phyloP scores from a whole-genome alignment of 305 asterid species.

The Fraxinus nigra region DNA sequence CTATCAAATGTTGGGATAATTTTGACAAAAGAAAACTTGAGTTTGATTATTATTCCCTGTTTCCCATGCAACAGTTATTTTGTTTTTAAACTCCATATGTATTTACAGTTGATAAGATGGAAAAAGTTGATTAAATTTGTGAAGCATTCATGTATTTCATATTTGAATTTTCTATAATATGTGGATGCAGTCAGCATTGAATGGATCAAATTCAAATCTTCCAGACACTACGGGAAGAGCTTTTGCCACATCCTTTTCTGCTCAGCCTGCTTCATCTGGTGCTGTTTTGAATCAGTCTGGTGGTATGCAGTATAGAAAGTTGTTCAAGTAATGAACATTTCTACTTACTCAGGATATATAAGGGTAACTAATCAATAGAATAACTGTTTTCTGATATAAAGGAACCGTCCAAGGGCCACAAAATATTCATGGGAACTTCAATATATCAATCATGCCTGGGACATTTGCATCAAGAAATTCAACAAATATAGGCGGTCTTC shows the following conservation, averaged over 20 bases:
- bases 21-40: constrained; percentile 3
- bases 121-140: constrained; percentile 4
- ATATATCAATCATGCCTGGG: constrained; percentile 61
- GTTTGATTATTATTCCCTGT: background rate
- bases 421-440: constrained; percentile 68
- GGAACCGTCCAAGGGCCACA: constrained; percentile 73
- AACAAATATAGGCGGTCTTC: constrained; percentile 55
- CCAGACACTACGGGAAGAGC: constrained; percentile 63
- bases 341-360: background rate
- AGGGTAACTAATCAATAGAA: background rate
- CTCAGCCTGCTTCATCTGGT: constrained; percentile 68
- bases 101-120: background rate
- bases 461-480: constrained; percentile 74
- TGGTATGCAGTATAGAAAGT: constrained; percentile 26
- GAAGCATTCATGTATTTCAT: constrained; percentile 14
- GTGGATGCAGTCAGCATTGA: constrained; percentile 57
- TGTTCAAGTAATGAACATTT: constrained; percentile 21
- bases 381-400: constrained; percentile 17
- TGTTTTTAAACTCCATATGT: background rate
- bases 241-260: constrained; percentile 55
- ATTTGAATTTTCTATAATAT: constrained; percentile 19
- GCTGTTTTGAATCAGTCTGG: constrained; percentile 69
- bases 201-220: constrained; percentile 67
- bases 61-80: background rate
- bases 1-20: constrained; percentile 12